Evolutionary conservation across 1,139 yeast genomes (phyloP).

Genomic region (Arxiozyma slooffiae): DNA sequence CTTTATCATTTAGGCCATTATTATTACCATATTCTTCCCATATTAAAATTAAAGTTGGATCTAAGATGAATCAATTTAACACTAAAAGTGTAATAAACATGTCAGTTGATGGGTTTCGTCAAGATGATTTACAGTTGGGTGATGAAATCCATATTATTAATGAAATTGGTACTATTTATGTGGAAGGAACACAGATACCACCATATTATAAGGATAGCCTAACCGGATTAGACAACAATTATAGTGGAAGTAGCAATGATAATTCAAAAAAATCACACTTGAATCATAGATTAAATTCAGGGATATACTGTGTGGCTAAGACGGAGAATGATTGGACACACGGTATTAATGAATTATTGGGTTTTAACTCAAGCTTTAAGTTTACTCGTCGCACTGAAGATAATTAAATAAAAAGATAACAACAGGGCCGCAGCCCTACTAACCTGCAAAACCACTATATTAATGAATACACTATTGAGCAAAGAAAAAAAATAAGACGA

Average conservation of each 20-base stretch:
- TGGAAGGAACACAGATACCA: conserved; percentile 39
- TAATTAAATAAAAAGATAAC: conserved; percentile 6
- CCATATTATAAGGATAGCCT: conserved; percentile 5
- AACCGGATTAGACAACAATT: not conserved
- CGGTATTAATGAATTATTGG: conserved; percentile 77
- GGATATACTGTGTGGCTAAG: conserved; percentile 84
- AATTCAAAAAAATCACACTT: not conserved
- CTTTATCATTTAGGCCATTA: conserved; percentile 77
- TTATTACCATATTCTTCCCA: conserved; percentile 69
- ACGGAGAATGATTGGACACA: conserved; percentile 83
- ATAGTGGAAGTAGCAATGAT: not conserved
- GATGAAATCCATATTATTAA: conserved; percentile 67
- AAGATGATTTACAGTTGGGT: conserved; percentile 57
- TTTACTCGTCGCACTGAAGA: conserved; percentile 14
- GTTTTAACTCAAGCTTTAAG: conserved; percentile 78
- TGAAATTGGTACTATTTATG: conserved; percentile 47
- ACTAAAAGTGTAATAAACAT: conserved; percentile 41
- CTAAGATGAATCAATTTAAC: conserved; percentile 29
- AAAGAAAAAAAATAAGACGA: not conserved
- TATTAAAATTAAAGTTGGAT: conserved; percentile 53
- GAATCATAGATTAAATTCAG: conserved; percentile 30
- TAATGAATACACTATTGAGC: too few relatives aligned
- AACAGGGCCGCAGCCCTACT: too few relatives aligned
- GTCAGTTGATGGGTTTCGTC: conserved; percentile 73
- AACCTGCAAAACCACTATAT: too few relatives aligned